These are phyloP conservation scores for Macrophomina pseudophaseolina DNA, from an alignment of 2,329 filamentous ascomycete species.

Conservation along the genomic window DNA sequence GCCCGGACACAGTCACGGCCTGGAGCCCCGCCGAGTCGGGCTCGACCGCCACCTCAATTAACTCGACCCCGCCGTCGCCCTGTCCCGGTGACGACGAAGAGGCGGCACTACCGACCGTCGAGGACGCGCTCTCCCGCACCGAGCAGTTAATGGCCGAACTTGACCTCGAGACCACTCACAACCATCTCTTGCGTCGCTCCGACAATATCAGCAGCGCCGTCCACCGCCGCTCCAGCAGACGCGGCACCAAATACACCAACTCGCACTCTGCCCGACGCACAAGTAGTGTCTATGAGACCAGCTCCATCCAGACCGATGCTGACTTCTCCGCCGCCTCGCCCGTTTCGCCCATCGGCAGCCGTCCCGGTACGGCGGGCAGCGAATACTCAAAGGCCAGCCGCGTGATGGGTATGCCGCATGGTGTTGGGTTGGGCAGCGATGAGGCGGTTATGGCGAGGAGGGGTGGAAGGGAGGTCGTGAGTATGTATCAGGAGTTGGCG, in stretches of 20 bases:
- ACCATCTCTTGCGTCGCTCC: neutral
- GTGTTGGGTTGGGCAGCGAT: neutral
- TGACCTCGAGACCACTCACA: conserved; percentile 9
- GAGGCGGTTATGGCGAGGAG: neutral
- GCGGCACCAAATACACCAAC: neutral
- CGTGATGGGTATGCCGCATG: conserved; percentile 10
- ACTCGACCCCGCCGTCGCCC: neutral
- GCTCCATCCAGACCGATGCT: neutral
- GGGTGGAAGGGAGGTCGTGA: conserved; percentile 7
- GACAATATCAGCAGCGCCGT: neutral
- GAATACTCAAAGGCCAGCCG: conserved; percentile 4
- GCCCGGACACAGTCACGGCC: neutral
- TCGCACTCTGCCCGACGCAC: neutral
- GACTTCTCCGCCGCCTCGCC: neutral
- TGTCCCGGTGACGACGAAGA: neutral
- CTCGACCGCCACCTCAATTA: conserved; percentile 4
- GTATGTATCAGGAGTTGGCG: conserved; percentile 19
- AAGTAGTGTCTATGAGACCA: neutral
- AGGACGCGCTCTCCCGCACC: conserved; percentile 16
- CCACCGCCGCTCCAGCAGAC: neutral
- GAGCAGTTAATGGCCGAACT: conserved; percentile 26
- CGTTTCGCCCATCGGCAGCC: conserved; percentile 1
- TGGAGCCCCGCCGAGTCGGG: conserved; percentile 7
- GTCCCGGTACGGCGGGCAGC: neutral
- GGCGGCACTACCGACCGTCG: neutral